Conservation (phyloP, 768 basidiomycete species). For the Naganishia onofrii region DNA sequence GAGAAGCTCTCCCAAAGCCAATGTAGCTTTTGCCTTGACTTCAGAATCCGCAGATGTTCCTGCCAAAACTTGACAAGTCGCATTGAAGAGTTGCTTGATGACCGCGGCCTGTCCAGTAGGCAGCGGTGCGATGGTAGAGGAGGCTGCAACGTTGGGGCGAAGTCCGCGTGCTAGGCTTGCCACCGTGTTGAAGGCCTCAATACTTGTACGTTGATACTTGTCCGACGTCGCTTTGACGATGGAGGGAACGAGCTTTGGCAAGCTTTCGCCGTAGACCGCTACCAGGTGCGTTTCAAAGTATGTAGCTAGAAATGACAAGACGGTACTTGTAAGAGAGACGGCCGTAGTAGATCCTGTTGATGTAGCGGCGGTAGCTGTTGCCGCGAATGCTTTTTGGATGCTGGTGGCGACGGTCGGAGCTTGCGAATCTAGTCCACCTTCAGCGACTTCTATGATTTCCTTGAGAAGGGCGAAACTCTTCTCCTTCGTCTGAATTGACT, state of each 20-base stretch:
- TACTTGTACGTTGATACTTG: constrained; percentile 80
- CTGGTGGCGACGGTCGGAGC: constrained; percentile 62
- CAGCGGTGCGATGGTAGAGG: constrained; percentile 38
- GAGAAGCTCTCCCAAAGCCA: constrained; percentile 81
- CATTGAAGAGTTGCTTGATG: constrained; percentile 68
- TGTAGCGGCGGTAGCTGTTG: constrained; percentile 38
- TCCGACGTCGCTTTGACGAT: constrained; percentile 73
- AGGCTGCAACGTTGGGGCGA: constrained; percentile 61
- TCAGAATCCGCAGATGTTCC: constrained; percentile 88
- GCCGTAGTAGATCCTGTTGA: constrained; percentile 64
- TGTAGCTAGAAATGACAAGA: constrained; percentile 76
- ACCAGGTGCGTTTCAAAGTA: constrained; percentile 73
- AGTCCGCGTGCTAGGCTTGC: constrained; percentile 74
- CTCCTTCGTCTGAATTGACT: constrained; percentile 75
- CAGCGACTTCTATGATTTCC: constrained; percentile 71
- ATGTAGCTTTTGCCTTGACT: constrained; percentile 76
- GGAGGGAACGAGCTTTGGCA: constrained; percentile 69
- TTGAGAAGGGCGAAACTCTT: constrained; percentile 79
- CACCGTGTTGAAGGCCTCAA: constrained; percentile 83
- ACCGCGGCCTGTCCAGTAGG: constrained; percentile 39
- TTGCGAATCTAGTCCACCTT: constrained; percentile 74
- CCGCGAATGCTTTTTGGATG: constrained; percentile 38
- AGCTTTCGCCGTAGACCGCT: constrained; percentile 61
- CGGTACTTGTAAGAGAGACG: constrained; percentile 69
- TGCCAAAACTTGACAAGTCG: constrained; percentile 67